Base-by-base conservation (phyloP, 768 basidiomycete species). In the Dictyophora rubrovolvata region DNA sequence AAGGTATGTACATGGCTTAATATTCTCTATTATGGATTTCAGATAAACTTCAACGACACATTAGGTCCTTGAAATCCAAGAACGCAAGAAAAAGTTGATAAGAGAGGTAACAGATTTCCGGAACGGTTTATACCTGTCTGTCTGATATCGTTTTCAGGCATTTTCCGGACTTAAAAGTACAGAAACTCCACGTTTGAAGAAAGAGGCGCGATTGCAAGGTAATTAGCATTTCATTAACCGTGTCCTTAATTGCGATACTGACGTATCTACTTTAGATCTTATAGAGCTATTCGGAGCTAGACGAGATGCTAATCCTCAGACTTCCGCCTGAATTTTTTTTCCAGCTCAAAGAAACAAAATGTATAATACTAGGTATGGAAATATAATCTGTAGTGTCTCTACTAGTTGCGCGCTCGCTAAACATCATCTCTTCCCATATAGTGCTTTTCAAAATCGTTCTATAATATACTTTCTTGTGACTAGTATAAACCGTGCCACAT, bases 1-100 rank as follows among this genome's bases (percentile, higher is more conserved):
- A 92, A 89, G 70, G 91, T 84, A 64, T 8, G 63, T 61, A 11
- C 2, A 49, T 35, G 21, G 28, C 28, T 7, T 28, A 28, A 28
- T 28, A 28, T 28, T 7, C 7, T 20, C 35, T 33, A 28, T 22
- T 52, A 11, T n/a, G 56, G n/a, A 48, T 53, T 48, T 8, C 12
- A n/a, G 8, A 14, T 2, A 54, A 37, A 9, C 5, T 20, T 50
- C 33, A 7, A 35, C 34, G 18, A 23, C 9, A 17, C 5, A 54
- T n/a, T 66, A 80, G 82, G 83, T 87, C 48, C 76, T 94, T 48
- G 89, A 89, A 22, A 94, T 93, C 61, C 92, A 94, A 68, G 87
- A 89, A 60, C 79, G 79, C 66, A 93, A 93, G 74, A 92, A 91
- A 72, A 73, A 72, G 34, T 69, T 94, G 47, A 83, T 94, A 58